phyloP scores from a whole-genome alignment of 805 yeast species.

The Hanseniaspora lachancei region DNA sequence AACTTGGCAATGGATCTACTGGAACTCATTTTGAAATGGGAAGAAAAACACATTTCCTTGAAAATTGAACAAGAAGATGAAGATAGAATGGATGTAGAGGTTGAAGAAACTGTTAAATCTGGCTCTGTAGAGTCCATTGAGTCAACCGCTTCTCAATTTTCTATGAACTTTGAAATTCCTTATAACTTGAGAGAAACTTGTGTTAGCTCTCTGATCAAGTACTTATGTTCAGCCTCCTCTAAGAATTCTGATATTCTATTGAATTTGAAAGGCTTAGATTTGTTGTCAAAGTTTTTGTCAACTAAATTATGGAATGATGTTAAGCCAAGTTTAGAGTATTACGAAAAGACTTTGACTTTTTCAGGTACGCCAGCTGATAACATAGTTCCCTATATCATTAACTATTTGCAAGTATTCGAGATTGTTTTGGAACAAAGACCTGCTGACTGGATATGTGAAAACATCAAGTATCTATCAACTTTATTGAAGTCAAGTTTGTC shows the following conservation, averaged over 20 bases:
- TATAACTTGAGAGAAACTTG: slow-evolving; percentile 77
- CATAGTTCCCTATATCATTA: slow-evolving; percentile 65
- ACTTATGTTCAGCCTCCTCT: slow-evolving; percentile 74
- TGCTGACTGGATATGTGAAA: slow-evolving; percentile 64
- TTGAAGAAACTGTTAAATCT: slow-evolving; percentile 6
- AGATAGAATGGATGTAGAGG: slow-evolving; percentile 22
- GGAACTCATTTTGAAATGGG: slow-evolving; percentile 79
- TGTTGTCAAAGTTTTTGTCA: slow-evolving; percentile 58
- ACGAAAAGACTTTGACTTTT: slow-evolving; percentile 72
- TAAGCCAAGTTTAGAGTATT: slow-evolving; percentile 70
- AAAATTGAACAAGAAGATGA: slow-evolving; percentile 19
- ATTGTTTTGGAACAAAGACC: slow-evolving; percentile 70
- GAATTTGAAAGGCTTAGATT: slow-evolving; percentile 69
- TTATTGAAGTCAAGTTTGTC: slow-evolving; percentile 69
- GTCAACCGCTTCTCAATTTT: slow-evolving; percentile 33
- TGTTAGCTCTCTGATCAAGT: slow-evolving; percentile 74
- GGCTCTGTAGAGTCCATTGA: slow-evolving; percentile 15
- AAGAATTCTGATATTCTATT: slow-evolving; percentile 72
- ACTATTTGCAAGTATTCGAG: slow-evolving; percentile 79
- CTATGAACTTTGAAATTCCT: slow-evolving; percentile 34
- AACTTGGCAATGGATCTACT: slow-evolving; percentile 79
- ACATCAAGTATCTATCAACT: slow-evolving; percentile 54
- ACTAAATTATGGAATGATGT: slow-evolving; percentile 78
- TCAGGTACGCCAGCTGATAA: slow-evolving; percentile 61
- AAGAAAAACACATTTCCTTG: slow-evolving; percentile 26